Evolutionary conservation across 2,329 filamentous ascomycete species (phyloP), one percentile per base, ranked within the genome.

Genomic region (Epichloe baconii): DNA sequence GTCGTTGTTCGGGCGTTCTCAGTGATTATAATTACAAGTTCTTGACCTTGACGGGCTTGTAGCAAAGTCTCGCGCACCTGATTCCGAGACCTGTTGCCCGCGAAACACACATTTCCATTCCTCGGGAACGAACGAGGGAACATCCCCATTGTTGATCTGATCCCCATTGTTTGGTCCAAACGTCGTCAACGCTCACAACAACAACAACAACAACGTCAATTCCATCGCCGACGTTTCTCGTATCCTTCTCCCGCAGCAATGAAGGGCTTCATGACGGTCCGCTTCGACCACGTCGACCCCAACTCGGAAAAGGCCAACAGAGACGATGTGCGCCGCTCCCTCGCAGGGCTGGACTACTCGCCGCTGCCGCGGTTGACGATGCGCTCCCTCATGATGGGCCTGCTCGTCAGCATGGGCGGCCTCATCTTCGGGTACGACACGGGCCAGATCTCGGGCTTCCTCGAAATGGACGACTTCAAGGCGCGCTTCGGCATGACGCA

Each of bases 381-480:
- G 4, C 63, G 63, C 2, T 68, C 69, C 1, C 53, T 71, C 1
- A 55, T 62, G 3, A 66, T 73, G 58, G 71, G 63, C 1, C 51
- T 65, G 1, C 62, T 73, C 42, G 66, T 73, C 6, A 73, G 71
- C 4, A 71, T 73, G 68, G 71, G 71, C 1, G 71, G 71, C 46
- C 50, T 73, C 31, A 68, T 73, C 37, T 68, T 72, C 47, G 68
- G 71, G 8, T 74, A 74, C 52, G 73, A 77, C 49, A 77, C 73
- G 15, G 76, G 76, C 45, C 75, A 78, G 55, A 76, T 76, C 44
- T 74, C 68, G 3, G 78, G 78, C 5, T 80, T 81, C 57, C 66
- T 80, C 0, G 74, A 77, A 53, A 80, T 80, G 77, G 63, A 68
- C 15, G 73, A 81, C 60, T 82, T 80, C 61, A 59, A 74, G 2